Conservation (phyloP, 768 basidiomycete genomes). For the Boletus vinaceobasis region DNA sequence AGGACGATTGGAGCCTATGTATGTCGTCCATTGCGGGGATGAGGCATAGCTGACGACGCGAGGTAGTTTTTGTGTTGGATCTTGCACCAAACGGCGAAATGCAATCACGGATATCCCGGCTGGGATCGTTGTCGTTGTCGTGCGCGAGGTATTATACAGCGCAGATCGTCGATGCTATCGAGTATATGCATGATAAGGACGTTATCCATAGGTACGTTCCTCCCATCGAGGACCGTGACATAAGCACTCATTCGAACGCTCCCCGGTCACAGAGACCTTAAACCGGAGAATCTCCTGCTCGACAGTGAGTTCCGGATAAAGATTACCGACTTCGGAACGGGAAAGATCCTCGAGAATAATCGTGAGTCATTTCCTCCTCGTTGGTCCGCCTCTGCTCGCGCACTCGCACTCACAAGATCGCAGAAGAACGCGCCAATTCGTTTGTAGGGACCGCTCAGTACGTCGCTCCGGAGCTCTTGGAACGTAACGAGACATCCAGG, state of each 20-base stretch:
- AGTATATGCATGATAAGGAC: constrained; percentile 86
- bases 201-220: constrained; percentile 74
- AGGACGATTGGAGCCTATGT: constrained; percentile 84
- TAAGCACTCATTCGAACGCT: constrained; percentile 1
- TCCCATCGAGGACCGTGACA: constrained; percentile 5
- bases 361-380: constrained; percentile 36
- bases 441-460: constrained; percentile 93
- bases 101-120: constrained; percentile 62
- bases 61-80: constrained; percentile 74
- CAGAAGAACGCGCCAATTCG: constrained; percentile 57
- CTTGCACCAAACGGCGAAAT: constrained; percentile 76
- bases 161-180: constrained; percentile 83
- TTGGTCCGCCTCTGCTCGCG: background rate
- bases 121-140: constrained; percentile 81
- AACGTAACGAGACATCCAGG: constrained; percentile 67
- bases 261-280: constrained; percentile 54
- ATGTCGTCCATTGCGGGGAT: constrained; percentile 29
- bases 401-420: constrained; percentile 17
- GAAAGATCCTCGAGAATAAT: constrained; percentile 62
- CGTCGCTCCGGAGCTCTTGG: constrained; percentile 81
- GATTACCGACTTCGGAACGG: constrained; percentile 97
- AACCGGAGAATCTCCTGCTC: constrained; percentile 88
- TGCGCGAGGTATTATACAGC: constrained; percentile 86
- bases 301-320: constrained; percentile 84
- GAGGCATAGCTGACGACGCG: constrained; percentile 2